Evolutionary conservation across 768 basidiomycete genomes (phyloP), one percentile per base, ranked within the genome.

Genomic region (Naganishia vaughanmartiniae): DNA sequence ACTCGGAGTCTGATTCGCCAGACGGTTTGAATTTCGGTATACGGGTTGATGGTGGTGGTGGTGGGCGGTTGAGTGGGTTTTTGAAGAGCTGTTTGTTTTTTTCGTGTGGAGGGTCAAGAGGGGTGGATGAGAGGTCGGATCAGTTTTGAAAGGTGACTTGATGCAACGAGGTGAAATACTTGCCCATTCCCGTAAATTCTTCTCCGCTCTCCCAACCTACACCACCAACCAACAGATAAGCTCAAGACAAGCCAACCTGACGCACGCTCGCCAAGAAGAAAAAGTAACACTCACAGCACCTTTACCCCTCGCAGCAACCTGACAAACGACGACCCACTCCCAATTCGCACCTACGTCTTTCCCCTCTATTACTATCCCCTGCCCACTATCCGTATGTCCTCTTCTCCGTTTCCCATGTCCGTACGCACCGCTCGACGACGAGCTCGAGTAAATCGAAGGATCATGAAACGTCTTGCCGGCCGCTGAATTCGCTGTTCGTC

Each of bases 301-400:
- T 65, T 76, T 78, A 26, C 79, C 79, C 34, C 74, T 73, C 5
- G 78, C 79, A 42, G 71, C 76, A 3, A 79, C 78, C 39, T 76
- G 71, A 55, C 48, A 70, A 4, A 76, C 67, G 2, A 76, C 65
- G 2, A 80, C 69, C 79, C 79, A 80, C 33, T 80, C 76, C 74
- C 76, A 78, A 56, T 56, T 72, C 30, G 76, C 73, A 2, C 73
- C 75, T 1, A 67, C 54, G 11, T 69, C 73, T 19, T 26, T 28
- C 1, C 69, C 72, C 26, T 69, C 71, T 4, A 67, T 65, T 5
- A 58, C 46, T 24, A 66, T 72, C 54, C 57, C 69, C 48, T 36
- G 54, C 14, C 70, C 72, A n/a, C 53, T 56, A 39, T 73, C 70
- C 48, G 54, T 55, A 30, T 57, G 51, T 1, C 72, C 65, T 67